Evolutionary conservation across 2,329 filamentous ascomycete genomes (phyloP).

Genomic region (Decorospora gaudefroyi): DNA sequence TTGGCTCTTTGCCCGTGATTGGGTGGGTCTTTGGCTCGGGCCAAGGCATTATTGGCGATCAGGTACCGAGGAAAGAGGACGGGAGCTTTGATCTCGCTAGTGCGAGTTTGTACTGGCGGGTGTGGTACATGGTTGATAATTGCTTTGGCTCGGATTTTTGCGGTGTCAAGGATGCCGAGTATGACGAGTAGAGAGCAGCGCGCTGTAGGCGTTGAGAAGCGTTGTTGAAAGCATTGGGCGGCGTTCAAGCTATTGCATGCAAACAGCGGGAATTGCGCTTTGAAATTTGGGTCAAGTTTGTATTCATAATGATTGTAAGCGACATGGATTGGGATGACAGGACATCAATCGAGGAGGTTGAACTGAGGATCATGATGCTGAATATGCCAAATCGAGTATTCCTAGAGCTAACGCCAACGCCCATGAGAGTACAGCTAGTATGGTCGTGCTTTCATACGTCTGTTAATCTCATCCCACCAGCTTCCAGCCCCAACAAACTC

Average conservation of each 20-base stretch:
- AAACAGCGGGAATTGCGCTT: neutral
- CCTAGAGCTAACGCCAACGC: constrained; percentile 26
- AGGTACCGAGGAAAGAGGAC: constrained; percentile 71
- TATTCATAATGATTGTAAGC: neutral
- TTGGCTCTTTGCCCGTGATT: constrained; percentile 57
- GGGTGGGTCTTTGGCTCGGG: constrained; percentile 51
- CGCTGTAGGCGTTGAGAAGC: neutral
- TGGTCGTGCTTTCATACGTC: constrained; percentile 12
- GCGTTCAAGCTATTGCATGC: neutral
- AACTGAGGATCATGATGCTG: neutral
- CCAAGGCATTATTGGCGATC: constrained; percentile 70
- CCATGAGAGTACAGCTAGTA: constrained; percentile 15
- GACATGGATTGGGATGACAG: neutral
- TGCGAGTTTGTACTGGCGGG: constrained; percentile 64
- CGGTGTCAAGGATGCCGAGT: constrained; percentile 60
- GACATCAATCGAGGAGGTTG: neutral
- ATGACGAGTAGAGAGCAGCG: constrained; percentile 36
- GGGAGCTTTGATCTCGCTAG: constrained; percentile 77
- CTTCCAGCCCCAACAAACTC: constrained; percentile 4
- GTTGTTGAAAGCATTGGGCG: neutral
- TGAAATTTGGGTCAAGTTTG: neutral
- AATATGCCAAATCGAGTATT: constrained; percentile 16
- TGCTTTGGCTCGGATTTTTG: constrained; percentile 65
- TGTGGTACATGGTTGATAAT: constrained; percentile 62
- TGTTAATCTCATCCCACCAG: constrained; percentile 2